Base-by-base conservation (phyloP, 2,329 filamentous ascomycete species). In the Emericellopsis cladophorae region DNA sequence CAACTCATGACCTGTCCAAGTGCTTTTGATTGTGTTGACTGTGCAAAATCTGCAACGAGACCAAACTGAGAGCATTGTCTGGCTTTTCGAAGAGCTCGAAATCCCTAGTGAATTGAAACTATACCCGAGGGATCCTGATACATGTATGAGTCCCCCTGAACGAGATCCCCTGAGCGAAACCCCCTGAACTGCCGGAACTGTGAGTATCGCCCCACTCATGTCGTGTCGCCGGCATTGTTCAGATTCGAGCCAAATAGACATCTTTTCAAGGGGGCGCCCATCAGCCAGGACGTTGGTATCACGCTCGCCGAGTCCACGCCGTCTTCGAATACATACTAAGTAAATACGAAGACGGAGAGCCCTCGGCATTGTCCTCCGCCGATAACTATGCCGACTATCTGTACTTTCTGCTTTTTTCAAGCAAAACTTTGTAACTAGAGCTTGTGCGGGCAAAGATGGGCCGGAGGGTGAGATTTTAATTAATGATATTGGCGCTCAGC, bases 1-100 rank as follows among this genome's bases (percentile, higher is more conserved):
- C n/a, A n/a, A n/a, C 18, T 21, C 18, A 21, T 5, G 18, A 21
- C 18, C 18, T 21, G 5, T 21, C 18, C 18, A 21, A 21, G 5
- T 5, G 5, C 5, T 21, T 5, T 21, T 21, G 5, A 37, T 5
- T 8, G 31, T 39, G 37, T 54, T 72, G 35, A 57, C 54, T 24
- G 48, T 75, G 16, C 71, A 76, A 50, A 72, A 77, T 48, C 67
- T 76, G n/a, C 60, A 65, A 36, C 49, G 64, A 53, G 76, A 74
- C 10, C 76, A 81, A 53, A 79, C 76, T 31, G 77, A 82, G 53
- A 74, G 79, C 33, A 65, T 81, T 40, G 59, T 72, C 50, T 82
- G 74, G 68, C 68, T 82, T 36, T 74, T 74, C 53, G 78, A 83
- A 54, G 79, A 83, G 54, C 70, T 82, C 15, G 55, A 57, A 37